These are phyloP conservation scores for Globisporangium cederbergense DNA, from an alignment of 352 stramenopile species.

Conservation along the genomic window DNA sequence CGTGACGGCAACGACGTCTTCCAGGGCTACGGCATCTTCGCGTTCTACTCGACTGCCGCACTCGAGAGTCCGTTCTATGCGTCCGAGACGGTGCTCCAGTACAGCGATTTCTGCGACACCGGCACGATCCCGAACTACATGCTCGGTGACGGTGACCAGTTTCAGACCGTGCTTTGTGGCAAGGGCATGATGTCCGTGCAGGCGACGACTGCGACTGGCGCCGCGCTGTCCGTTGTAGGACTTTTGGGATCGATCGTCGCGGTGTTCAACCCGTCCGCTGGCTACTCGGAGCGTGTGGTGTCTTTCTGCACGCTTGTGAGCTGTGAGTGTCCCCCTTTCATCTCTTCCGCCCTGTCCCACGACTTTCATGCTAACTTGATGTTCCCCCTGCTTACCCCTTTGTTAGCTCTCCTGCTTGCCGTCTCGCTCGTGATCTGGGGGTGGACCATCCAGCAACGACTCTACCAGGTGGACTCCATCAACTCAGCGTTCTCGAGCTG, in stretches of 20 bases:
- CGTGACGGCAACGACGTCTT: constrained; percentile 69
- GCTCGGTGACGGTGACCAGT: constrained; percentile 71
- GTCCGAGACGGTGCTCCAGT: constrained; percentile 73
- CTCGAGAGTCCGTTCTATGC: constrained; percentile 80
- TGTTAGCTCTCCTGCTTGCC: constrained; percentile 54
- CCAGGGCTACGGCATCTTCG: constrained; percentile 78
- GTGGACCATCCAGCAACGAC: constrained; percentile 65
- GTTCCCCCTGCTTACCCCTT: neutral
- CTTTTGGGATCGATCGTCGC: constrained; percentile 66
- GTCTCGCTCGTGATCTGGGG: constrained; percentile 81
- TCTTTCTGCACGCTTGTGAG: constrained; percentile 78
- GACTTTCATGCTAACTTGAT: constrained; percentile 13
- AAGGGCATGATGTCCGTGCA: constrained; percentile 71
- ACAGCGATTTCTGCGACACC: constrained; percentile 61
- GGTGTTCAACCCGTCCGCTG: constrained; percentile 71
- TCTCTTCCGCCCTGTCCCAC: neutral
- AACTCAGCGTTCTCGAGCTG: constrained; percentile 73
- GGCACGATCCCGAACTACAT: constrained; percentile 74
- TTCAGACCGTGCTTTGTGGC: constrained; percentile 66
- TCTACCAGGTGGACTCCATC: constrained; percentile 79
- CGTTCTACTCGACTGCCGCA: constrained; percentile 74
- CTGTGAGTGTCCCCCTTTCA: constrained; percentile 44
- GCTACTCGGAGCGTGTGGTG: constrained; percentile 70
- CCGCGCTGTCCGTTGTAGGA: constrained; percentile 53
- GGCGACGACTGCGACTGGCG: constrained; percentile 57